Evolutionary conservation across 164 flowering plant species (phyloP).

Genomic region (Amborella trichopoda): DNA sequence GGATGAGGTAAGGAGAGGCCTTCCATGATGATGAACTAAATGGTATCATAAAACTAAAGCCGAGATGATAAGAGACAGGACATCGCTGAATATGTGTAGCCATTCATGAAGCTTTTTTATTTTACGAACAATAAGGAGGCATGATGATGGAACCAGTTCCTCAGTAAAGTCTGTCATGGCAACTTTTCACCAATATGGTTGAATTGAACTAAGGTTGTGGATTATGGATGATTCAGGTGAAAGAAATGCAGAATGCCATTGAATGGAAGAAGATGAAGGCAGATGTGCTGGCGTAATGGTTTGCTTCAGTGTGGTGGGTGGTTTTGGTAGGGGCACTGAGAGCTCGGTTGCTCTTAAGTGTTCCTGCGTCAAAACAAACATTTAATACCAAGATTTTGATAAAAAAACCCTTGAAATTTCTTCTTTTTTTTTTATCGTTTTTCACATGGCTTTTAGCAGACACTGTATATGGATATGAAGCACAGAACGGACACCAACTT

Average conservation of each 20-base stretch:
- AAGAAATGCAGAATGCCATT: constrained; percentile 57
- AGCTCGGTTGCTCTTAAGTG: constrained; percentile 44
- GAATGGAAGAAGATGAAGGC: constrained; percentile 36
- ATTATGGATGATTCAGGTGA: constrained; percentile 36
- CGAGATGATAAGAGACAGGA: constrained; percentile 45
- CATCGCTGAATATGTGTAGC: constrained; percentile 69
- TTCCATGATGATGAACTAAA: constrained; percentile 67
- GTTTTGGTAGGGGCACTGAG: constrained; percentile 42
- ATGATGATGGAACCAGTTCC: constrained; percentile 42
- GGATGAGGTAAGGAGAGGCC: constrained; percentile 40
- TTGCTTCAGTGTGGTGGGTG: constrained; percentile 42
- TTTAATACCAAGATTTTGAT: constrained; percentile 34
- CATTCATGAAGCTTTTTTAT: constrained; percentile 63
- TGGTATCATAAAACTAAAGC: constrained; percentile 36
- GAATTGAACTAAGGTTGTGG: no score
- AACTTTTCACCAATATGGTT: no score
- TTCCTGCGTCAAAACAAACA: constrained; percentile 96
- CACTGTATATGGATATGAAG: no score
- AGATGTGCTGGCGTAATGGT: constrained; percentile 48
- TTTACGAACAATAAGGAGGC: constrained; percentile 46
- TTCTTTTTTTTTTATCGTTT: no score
- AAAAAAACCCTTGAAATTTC: constrained; percentile 10
- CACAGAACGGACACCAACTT: no score
- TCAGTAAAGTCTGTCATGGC: no score
- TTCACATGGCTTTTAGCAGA: no score